Evolutionary conservation across 2,329 filamentous ascomycete species (phyloP).

Genomic region (Xylariaceae sp.): DNA sequence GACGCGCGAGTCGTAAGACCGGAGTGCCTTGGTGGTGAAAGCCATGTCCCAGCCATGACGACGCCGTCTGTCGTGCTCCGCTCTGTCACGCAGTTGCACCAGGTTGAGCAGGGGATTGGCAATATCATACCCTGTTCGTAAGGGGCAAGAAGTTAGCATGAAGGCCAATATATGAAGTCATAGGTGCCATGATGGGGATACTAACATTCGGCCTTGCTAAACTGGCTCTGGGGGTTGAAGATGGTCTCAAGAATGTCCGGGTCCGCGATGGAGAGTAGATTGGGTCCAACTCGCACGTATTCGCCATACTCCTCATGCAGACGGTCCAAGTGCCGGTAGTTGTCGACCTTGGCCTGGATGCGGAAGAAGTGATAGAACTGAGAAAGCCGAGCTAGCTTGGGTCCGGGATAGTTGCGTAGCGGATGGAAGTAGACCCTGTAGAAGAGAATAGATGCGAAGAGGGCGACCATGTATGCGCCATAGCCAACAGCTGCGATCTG

Average conservation of each 20-base stretch:
- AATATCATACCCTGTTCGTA: conserved; percentile 20
- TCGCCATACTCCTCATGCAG: conserved; percentile 17
- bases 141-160: not conserved
- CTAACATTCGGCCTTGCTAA: conserved; percentile 18
- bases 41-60: conserved; percentile 21
- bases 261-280: conserved; percentile 18
- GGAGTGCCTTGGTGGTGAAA: conserved; percentile 19
- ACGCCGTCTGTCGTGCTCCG: conserved; percentile 17
- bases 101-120: conserved; percentile 18
- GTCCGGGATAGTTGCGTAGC: conserved; percentile 15
- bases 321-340: conserved; percentile 18
- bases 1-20: conserved; percentile 17
- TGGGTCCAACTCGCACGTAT: conserved; percentile 19
- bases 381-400: conserved; percentile 11
- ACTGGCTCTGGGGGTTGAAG: conserved; percentile 16
- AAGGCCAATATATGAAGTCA: not conserved
- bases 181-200: not conserved
- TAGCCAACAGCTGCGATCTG: conserved; percentile 10
- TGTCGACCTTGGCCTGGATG: conserved; percentile 15
- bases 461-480: conserved; percentile 14
- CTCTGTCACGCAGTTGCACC: conserved; percentile 14
- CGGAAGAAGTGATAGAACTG: conserved; percentile 20
- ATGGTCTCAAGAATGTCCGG: conserved; percentile 16
- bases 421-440: conserved; percentile 20
- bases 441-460: conserved; percentile 16